Evolutionary conservation across 192 early-diverging fungal genomes (phyloP).

Genomic region (Coemansia sp.): DNA sequence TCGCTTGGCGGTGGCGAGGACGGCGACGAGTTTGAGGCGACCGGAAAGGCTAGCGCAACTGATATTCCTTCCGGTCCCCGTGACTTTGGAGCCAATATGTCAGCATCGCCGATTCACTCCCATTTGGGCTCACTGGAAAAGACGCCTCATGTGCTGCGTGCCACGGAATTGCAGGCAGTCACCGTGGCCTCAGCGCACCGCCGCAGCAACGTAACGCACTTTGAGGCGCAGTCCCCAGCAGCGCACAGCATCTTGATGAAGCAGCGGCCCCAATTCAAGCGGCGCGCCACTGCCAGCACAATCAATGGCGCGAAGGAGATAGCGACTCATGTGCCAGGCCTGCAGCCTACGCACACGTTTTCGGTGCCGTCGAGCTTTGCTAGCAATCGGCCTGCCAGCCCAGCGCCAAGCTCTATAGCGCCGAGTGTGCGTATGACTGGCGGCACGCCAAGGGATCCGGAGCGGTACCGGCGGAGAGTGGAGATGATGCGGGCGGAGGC

Average conservation of each 20-base stretch:
- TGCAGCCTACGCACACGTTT: constrained; percentile 1
- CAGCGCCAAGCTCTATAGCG: constrained; percentile 16
- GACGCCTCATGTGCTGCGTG: constrained; percentile 29
- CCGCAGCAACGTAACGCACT: constrained; percentile 20
- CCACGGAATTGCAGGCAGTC: constrained; percentile 44
- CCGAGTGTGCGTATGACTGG: constrained; percentile 23
- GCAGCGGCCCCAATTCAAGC: constrained; percentile 6
- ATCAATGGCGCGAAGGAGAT: neutral
- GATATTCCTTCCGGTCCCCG: neutral
- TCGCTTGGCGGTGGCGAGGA: constrained; percentile 17
- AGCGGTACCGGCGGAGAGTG: constrained; percentile 46
- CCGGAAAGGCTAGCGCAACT: neutral
- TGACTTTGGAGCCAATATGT: neutral
- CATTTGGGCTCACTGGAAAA: constrained; percentile 23
- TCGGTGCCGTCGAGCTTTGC: constrained; percentile 39
- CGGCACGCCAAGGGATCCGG: constrained; percentile 30
- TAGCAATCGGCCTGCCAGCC: constrained; percentile 21
- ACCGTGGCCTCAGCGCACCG: constrained; percentile 23
- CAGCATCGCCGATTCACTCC: constrained; percentile 3
- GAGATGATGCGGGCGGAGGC: constrained; percentile 56
- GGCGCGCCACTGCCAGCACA: constrained; percentile 38
- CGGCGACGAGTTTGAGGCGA: neutral
- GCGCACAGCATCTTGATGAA: constrained; percentile 22
- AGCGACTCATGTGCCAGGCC: neutral
- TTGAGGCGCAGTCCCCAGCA: constrained; percentile 1